Evolutionary conservation across 2,329 filamentous ascomycete genomes (phyloP).

Genomic region (Venturia aucupariae): DNA sequence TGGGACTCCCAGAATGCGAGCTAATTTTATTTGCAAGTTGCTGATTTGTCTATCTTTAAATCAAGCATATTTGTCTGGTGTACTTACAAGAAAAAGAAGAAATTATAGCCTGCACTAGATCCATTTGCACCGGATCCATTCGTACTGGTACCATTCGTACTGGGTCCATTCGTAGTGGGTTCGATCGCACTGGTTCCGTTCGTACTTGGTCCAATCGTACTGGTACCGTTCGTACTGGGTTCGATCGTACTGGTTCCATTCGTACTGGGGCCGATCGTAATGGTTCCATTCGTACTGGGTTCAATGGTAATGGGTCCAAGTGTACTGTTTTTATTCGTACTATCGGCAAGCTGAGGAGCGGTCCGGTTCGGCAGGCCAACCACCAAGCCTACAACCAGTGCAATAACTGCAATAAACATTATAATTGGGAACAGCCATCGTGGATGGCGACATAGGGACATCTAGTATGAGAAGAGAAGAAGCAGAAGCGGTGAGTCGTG

Average conservation of each 20-base stretch:
- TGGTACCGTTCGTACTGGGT: too few relatives aligned
- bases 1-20: not conserved
- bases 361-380: not conserved
- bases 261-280: not conserved
- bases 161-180: not conserved
- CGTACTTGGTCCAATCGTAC: too few relatives aligned
- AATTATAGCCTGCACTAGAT: too few relatives aligned
- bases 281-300: not conserved
- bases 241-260: too few relatives aligned
- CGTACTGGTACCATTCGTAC: too few relatives aligned
- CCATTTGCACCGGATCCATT: too few relatives aligned
- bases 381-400: not conserved
- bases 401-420: slow-evolving; percentile 5
- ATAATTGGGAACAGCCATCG: slow-evolving; percentile 1
- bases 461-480: not conserved
- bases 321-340: not conserved
- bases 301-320: too few relatives aligned
- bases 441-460: not conserved
- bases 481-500: not conserved
- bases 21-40: not conserved
- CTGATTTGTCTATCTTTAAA: not conserved
- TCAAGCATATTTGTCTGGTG: not conserved
- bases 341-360: not conserved
- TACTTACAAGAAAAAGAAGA: slow-evolving; percentile 5
- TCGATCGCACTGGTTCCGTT: too few relatives aligned